phyloP scores from a whole-genome alignment of 139 green algal genomes.

The Chlamydomonas sphaeroides region DNA sequence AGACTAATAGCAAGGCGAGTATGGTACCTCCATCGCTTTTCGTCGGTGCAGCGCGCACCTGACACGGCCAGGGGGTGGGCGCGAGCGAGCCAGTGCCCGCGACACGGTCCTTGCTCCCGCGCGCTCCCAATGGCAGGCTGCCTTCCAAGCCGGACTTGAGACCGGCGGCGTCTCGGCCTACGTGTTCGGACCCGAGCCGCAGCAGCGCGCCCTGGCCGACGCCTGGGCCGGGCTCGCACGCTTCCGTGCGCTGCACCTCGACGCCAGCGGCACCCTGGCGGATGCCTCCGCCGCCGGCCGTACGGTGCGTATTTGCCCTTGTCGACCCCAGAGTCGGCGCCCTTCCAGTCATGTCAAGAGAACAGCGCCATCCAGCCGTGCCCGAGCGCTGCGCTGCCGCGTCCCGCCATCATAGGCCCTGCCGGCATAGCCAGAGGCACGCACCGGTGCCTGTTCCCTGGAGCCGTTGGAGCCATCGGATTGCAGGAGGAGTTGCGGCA shows the following conservation, averaged over 20 bases:
- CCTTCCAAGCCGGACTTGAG: background rate
- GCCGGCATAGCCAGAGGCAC: too few species aligned
- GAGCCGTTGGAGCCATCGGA: background rate
- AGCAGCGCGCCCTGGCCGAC: background rate
- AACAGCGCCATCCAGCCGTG: too few species aligned
- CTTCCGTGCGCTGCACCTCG: background rate
- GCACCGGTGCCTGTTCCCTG: too few species aligned
- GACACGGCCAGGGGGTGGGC: too few species aligned
- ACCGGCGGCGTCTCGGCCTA: background rate
- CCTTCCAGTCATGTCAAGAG: too few species aligned
- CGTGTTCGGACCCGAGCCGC: conserved; percentile 19
- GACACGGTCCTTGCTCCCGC: background rate
- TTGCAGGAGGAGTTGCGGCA: too few species aligned
- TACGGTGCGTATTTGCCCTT: background rate
- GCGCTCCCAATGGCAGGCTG: background rate
- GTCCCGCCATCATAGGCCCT: too few species aligned
- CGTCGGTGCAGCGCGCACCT: too few species aligned
- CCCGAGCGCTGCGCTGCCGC: too few species aligned
- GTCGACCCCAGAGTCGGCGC: too few species aligned
- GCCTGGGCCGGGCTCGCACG: conserved; percentile 4
- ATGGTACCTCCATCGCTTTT: too few species aligned
- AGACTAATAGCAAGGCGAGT: background rate
- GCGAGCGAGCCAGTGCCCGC: too few species aligned
- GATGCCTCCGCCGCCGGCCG: background rate
- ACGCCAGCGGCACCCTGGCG: background rate